These are phyloP conservation scores for Dispira simplex DNA, from an alignment of 192 early-diverging fungal genomes.

Conservation along the genomic window DNA sequence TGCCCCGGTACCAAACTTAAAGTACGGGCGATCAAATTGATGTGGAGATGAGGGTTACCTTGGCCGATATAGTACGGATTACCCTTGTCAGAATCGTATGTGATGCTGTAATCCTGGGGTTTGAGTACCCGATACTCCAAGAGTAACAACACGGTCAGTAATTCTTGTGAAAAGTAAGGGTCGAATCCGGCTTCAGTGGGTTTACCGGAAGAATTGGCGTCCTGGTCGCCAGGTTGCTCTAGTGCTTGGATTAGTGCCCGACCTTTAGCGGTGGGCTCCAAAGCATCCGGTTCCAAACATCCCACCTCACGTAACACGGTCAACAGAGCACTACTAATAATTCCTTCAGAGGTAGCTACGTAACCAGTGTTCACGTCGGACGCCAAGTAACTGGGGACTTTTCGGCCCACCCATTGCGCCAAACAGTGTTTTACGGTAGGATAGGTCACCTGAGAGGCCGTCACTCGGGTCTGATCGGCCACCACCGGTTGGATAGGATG, in stretches of 20 bases:
- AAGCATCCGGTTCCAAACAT: not conserved
- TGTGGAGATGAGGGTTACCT: slow-evolving; percentile 15
- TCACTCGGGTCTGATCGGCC: slow-evolving; percentile 15
- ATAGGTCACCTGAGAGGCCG: not conserved
- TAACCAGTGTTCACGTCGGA: slow-evolving; percentile 21
- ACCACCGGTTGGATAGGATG: slow-evolving; percentile 21
- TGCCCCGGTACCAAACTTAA: slow-evolving; percentile 32
- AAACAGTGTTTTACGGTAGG: not conserved
- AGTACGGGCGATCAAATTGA: slow-evolving; percentile 30
- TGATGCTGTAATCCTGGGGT: slow-evolving; percentile 1
- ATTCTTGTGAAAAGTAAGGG: not conserved
- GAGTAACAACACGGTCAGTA: not conserved
- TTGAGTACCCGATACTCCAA: not conserved
- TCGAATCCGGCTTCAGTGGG: not conserved
- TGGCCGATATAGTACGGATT: slow-evolving; percentile 17
- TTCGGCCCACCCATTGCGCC: slow-evolving; percentile 12
- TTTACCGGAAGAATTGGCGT: not conserved
- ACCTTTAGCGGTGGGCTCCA: not conserved
- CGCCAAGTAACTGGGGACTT: no score
- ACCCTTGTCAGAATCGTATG: slow-evolving; percentile 21
- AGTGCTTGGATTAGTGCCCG: not conserved
- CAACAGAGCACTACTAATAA: slow-evolving; percentile 3
- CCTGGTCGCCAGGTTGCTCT: not conserved
- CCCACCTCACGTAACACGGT: not conserved
- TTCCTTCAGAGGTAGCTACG: slow-evolving; percentile 25